phyloP scores from a whole-genome alignment of 179 eudicot genomes.

The Monotropa hypopitys region DNA sequence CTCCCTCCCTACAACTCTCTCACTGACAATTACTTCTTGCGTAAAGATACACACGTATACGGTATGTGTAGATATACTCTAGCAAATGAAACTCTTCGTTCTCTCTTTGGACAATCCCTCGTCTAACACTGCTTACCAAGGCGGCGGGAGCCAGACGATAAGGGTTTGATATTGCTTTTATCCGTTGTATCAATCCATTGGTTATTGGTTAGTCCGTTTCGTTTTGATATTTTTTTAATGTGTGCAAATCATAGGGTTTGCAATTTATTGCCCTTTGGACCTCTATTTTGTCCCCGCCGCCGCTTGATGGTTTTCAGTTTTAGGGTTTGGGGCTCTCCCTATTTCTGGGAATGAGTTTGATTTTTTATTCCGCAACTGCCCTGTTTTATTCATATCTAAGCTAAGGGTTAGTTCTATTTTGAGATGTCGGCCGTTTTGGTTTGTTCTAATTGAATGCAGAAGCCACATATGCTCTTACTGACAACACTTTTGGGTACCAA shows the following conservation, averaged over 20 bases:
- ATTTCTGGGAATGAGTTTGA: conserved; percentile 4
- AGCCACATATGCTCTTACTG: not conserved
- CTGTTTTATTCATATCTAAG: not conserved
- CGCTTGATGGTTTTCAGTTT: conserved; percentile 5
- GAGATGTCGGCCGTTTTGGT: conserved; percentile 10
- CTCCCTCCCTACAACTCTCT: not conserved
- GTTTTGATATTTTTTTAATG: not conserved
- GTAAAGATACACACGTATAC: not conserved
- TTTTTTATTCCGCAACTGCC: not conserved
- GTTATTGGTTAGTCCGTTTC: conserved; percentile 2
- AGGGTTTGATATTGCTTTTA: conserved; percentile 3
- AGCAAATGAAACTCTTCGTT: not conserved
- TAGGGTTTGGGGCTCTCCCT: conserved; percentile 8
- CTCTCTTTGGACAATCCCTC: not conserved
- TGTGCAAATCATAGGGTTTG: not conserved
- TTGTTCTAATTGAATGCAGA: conserved; percentile 6
- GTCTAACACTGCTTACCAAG: not conserved
- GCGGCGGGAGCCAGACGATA: conserved; percentile 6
- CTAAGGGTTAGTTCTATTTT: not conserved
- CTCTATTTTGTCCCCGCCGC: not conserved
- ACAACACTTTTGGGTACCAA: not conserved
- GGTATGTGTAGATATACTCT: not conserved
- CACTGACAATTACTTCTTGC: not conserved
- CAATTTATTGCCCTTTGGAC: not conserved
- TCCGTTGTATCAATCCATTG: not conserved